Evolutionary conservation across 2,329 filamentous ascomycete genomes (phyloP), one percentile per base, ranked within the genome.

Genomic region (Cercospora sesami): DNA sequence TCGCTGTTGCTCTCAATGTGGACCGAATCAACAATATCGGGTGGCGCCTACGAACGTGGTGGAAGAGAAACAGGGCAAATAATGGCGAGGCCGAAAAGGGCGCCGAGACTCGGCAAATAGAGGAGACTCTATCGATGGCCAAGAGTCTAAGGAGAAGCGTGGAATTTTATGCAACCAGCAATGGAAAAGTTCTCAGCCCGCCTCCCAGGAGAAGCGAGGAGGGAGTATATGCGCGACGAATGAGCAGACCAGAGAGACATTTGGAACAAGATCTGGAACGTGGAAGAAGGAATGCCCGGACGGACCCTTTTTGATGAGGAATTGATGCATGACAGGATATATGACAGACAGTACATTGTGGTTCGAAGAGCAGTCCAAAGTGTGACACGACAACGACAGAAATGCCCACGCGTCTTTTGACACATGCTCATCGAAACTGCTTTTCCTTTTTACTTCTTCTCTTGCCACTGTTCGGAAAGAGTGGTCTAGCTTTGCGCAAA

Each of bases 1-100:
- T 75, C 18, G 63, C 68, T 5, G 36, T 72, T 3, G 73, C 73
- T 3, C 33, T 75, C 16, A 63, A 60, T 10, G 69, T 73, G 1
- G 71, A 71, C 21, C 68, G 69, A 39, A 61, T 72, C 42, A 69
- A 69, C 9, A 58, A 59, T 23, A 45, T 45, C 2, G 68, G 60
- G 23, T 48, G 55, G 48, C 62, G 64, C n/a, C 5, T 42, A 42
- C 60, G 64, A 23, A 45, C 36, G 6, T 60, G 60, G 36, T 66
- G 66, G 66, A 64, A 61, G 26, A 55, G 9, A 3, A 18, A 10
- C 30, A 64, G 55, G 18, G 55, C 16, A 51, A 39, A 55, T 36
- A 26, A 10, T 5, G 64, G 51, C 26, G 53, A 39, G 48, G 28
- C 33, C 18, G 39, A 64, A 39, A 64, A 28, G 45, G 61, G 59